Percentiles rank a stretch among this genome's conserved stretches.
phyloP scores from a whole-genome alignment of 1,139 yeast genomes.

The Zhuliangozyma parablackwelliae region DNA sequence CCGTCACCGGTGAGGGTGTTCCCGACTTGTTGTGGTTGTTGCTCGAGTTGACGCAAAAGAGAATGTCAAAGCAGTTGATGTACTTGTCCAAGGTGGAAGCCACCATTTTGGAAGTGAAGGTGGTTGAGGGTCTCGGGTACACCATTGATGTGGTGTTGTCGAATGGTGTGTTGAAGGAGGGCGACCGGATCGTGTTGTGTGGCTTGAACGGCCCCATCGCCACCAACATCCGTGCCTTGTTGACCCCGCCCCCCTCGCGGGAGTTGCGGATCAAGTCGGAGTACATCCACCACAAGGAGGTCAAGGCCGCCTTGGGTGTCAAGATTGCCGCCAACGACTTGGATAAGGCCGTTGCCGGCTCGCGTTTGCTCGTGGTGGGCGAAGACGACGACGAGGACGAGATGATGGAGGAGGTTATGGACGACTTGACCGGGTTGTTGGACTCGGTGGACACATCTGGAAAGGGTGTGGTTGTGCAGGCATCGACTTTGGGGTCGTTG shows the following conservation, averaged over 20 bases:
- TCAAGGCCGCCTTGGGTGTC: constrained; percentile 98
- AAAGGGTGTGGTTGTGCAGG: constrained; percentile 96
- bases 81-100: constrained; percentile 92
- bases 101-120: constrained; percentile 96
- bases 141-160: constrained; percentile 96
- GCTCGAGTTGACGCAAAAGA: constrained; percentile 92
- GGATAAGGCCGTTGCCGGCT: constrained; percentile 99
- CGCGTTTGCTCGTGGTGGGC: constrained; percentile 89
- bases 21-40: constrained; percentile 97
- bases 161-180: constrained; percentile 90
- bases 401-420: constrained; percentile 97
- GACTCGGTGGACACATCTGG: constrained; percentile 95
- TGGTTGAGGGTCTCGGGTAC: constrained; percentile 97
- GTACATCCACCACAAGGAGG: constrained; percentile 93
- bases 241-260: constrained; percentile 96
- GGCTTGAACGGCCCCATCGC: constrained; percentile 99
- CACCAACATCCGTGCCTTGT: constrained; percentile 91
- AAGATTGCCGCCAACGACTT: constrained; percentile 96
- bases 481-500: constrained; percentile 94
- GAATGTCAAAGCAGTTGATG: constrained; percentile 98
- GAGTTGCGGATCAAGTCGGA: constrained; percentile 94
- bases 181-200: constrained; percentile 92
- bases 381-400: constrained; percentile 98
- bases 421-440: constrained; percentile 88
- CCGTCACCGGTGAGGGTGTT: constrained; percentile 99